phyloP scores from a whole-genome alignment of 768 basidiomycete genomes.

The Mycena crocata region DNA sequence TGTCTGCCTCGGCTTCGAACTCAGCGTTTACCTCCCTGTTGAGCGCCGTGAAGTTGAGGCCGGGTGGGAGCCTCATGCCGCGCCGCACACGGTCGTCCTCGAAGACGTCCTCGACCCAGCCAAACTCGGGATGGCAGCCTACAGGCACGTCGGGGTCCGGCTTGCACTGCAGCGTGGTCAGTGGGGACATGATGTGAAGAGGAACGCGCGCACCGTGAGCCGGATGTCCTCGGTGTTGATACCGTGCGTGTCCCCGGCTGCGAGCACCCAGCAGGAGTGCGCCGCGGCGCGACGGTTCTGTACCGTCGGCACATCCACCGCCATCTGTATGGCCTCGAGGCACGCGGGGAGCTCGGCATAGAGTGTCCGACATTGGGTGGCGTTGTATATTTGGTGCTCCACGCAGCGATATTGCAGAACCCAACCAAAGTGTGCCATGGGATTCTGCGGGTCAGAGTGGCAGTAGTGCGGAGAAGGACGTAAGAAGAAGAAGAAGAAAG shows the following conservation, averaged over 20 bases:
- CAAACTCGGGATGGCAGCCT: slow-evolving; percentile 25
- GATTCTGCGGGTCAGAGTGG: slow-evolving; percentile 32
- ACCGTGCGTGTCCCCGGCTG: slow-evolving; percentile 15
- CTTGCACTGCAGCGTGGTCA: background rate
- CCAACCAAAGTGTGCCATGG: slow-evolving; percentile 43
- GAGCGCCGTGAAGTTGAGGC: slow-evolving; percentile 32
- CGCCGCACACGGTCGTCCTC: slow-evolving; percentile 15
- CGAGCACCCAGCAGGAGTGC: slow-evolving; percentile 18
- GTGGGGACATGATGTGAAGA: background rate
- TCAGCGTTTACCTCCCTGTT: slow-evolving; percentile 26
- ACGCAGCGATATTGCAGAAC: slow-evolving; percentile 43
- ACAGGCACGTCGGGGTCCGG: background rate
- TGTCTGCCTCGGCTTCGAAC: slow-evolving; percentile 34
- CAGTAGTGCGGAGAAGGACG: background rate
- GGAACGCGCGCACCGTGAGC: slow-evolving; percentile 14
- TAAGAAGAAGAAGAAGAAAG: background rate
- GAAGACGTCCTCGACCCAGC: slow-evolving; percentile 37
- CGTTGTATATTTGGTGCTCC: slow-evolving; percentile 40
- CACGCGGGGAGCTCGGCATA: slow-evolving; percentile 39
- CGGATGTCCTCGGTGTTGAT: slow-evolving; percentile 27
- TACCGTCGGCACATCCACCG: slow-evolving; percentile 19
- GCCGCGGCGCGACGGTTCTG: slow-evolving; percentile 20
- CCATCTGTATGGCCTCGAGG: slow-evolving; percentile 34
- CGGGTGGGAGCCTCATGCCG: slow-evolving; percentile 27
- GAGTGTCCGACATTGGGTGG: slow-evolving; percentile 38